Percentiles rank a stretch among this genome's conserved stretches.
Conservation (phyloP, 768 basidiomycete genomes). For the Clitopilus hobsonii region DNA sequence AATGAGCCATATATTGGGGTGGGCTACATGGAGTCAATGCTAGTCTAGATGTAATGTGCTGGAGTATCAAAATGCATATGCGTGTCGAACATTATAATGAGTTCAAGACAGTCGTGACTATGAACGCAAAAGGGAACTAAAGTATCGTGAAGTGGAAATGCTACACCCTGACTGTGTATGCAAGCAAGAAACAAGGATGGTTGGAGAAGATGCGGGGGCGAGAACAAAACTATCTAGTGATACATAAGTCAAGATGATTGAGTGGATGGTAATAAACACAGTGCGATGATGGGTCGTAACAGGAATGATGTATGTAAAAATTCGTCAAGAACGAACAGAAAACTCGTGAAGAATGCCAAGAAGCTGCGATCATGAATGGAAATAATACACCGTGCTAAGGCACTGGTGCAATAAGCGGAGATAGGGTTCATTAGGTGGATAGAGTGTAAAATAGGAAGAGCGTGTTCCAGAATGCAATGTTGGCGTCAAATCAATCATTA, state of each 20-base stretch:
- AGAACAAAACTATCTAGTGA: background rate
- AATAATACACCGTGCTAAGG: background rate
- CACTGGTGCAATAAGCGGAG: background rate
- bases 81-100: background rate
- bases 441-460: background rate
- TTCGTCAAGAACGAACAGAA: background rate
- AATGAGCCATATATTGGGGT: background rate
- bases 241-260: constrained; percentile 1
- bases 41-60: background rate
- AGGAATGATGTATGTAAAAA: background rate
- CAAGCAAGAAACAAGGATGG: background rate
- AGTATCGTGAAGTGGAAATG: background rate
- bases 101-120: background rate
- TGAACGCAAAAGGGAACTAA: background rate
- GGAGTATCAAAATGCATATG: background rate
- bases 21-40: background rate
- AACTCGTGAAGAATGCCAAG: background rate
- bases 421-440: constrained; percentile 1
- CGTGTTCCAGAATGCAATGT: background rate
- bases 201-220: background rate
- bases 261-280: background rate
- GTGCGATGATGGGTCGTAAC: constrained; percentile 1
- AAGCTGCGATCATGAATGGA: background rate
- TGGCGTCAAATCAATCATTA: background rate
- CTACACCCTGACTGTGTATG: background rate